Percentiles rank a stretch among this genome's conserved stretches.
Conservation (phyloP, 148 eudicot genomes). For the Bassia scoparia region DNA sequence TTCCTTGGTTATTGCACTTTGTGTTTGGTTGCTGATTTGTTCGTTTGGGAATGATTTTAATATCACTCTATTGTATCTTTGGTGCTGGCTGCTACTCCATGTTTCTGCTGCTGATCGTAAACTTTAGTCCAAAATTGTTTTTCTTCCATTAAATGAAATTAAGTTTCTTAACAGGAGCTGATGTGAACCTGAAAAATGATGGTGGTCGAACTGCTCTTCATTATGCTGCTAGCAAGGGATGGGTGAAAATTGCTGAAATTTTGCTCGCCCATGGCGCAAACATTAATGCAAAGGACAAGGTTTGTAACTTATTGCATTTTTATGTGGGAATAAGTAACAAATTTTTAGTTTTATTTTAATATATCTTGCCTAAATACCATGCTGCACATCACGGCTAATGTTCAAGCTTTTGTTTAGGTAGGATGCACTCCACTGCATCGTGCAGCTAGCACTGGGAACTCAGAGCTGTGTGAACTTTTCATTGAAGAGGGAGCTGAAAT, state of each 20-base stretch:
- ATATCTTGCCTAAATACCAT: background rate
- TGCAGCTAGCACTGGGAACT: constrained; percentile 89
- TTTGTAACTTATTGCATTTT: constrained; percentile 18
- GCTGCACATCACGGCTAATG: constrained; percentile 8
- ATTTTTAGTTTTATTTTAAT: background rate
- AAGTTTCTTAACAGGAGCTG: constrained; percentile 60
- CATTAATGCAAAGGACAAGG: constrained; percentile 85
- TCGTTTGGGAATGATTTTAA: background rate
- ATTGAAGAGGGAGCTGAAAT: constrained; percentile 97
- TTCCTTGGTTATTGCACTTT: background rate
- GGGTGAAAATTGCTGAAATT: constrained; percentile 70
- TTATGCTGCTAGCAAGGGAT: constrained; percentile 97
- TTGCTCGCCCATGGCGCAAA: constrained; percentile 75
- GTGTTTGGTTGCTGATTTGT: background rate
- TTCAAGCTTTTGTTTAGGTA: constrained; percentile 41
- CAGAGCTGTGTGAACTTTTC: constrained; percentile 70
- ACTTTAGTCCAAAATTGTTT: background rate
- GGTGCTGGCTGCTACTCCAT: background rate
- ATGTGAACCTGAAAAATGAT: constrained; percentile 77
- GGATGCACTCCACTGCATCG: constrained; percentile 99
- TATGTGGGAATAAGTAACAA: background rate
- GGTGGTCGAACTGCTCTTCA: constrained; percentile 98
- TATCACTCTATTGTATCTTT: background rate
- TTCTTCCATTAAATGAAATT: background rate
- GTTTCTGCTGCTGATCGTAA: background rate